Evolutionary conservation across 208 protist genomes (phyloP), one percentile per base, ranked within the genome.

Genomic region (Acanthamoeba polyphaga): DNA sequence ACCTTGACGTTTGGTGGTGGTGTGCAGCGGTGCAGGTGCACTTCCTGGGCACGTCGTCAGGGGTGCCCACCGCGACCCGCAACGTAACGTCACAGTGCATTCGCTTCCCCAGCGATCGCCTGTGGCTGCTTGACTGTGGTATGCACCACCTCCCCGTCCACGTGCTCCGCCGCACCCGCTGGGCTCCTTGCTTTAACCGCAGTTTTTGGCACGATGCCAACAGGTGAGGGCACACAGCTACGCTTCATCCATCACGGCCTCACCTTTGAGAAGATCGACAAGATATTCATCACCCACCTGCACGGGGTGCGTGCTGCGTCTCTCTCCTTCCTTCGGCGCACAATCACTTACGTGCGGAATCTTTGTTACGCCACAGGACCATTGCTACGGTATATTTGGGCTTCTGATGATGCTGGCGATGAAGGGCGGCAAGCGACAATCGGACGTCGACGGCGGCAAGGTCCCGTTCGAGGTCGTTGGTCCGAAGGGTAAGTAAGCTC

Each of bases 91-190:
- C 43, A 12, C 34, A 84, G 34, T 49, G 34, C 74, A 84, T 84
- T 29, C 74, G 74, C 38, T 84, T 84, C 9, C 15, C 34, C 7
- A 84, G 27, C 49, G 49, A 55, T 51, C 74, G 74, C 38, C 17
- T 84, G 22, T 84, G 74, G 74, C 43, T 84, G 34, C 43, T 84
- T 29, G 74, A 84, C 74, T 84, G 74, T 6, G 74, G 74, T 84
- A 32, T 8, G 29, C 10, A 46, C 17, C 9, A 4, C 27, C 27
- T n/a, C n/a, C n/a, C n/a, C n/a, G n/a, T n/a, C n/a, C n/a, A n/a
- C n/a, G n/a, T n/a, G n/a, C n/a, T n/a, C n/a, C n/a, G n/a, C n/a
- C n/a, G n/a, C n/a, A n/a, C n/a, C n/a, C n/a, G n/a, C n/a, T n/a
- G n/a, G n/a, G n/a, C 34, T 29, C 38, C 38, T 38, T 38, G 38